Evolutionary conservation across 1,139 yeast genomes (phyloP).

Genomic region (Debaryomycetaceae sp.): DNA sequence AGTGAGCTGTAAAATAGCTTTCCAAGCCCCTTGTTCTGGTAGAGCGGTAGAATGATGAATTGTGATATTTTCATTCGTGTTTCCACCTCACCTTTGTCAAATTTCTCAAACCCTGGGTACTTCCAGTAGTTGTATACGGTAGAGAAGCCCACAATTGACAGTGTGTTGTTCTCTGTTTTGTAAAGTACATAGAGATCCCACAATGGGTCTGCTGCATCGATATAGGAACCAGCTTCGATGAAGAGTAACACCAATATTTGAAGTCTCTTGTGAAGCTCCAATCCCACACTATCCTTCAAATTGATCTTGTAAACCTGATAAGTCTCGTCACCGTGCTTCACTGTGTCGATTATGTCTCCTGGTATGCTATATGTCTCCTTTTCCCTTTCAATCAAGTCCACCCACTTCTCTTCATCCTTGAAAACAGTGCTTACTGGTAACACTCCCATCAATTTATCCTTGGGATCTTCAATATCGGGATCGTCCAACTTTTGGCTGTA

Average conservation of each 20-base stretch:
- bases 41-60: conserved; percentile 78
- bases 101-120: conserved; percentile 54
- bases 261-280: conserved; percentile 62
- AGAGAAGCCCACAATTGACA: conserved; percentile 67
- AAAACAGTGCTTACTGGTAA: conserved; percentile 61
- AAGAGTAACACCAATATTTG: conserved; percentile 78
- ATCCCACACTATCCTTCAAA: conserved; percentile 36
- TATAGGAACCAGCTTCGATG: conserved; percentile 92
- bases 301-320: conserved; percentile 37
- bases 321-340: conserved; percentile 28
- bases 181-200: conserved; percentile 66
- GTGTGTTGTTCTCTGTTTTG: conserved; percentile 30
- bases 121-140: conserved; percentile 86
- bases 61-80: conserved; percentile 82
- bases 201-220: conserved; percentile 67
- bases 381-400: conserved; percentile 50
- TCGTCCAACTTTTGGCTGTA: conserved; percentile 51
- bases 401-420: conserved; percentile 68
- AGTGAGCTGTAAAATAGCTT: conserved; percentile 57
- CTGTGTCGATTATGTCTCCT: conserved; percentile 40
- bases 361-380: conserved; percentile 43
- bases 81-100: conserved; percentile 47
- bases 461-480: conserved; percentile 50
- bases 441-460: conserved; percentile 48
- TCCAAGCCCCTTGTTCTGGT: conserved; percentile 72